A percentile compares a stretch with the other conserved stretches of the same genome.
These are phyloP conservation scores for Achlya hypogyna DNA, from an alignment of 352 stramenopile genomes.

Conservation along the genomic window DNA sequence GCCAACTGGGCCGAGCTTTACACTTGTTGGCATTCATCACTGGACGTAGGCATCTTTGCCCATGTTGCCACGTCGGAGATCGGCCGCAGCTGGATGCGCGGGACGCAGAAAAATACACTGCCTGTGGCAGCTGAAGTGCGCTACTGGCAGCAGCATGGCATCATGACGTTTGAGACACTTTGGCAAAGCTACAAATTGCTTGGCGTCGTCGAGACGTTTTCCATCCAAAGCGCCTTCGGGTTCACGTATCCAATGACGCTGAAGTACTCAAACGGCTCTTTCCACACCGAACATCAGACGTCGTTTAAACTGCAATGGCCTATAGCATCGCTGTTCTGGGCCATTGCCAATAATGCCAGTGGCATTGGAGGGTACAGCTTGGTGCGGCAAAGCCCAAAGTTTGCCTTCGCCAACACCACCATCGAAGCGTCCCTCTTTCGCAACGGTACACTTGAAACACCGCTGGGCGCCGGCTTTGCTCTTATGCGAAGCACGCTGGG, in stretches of 20 bases:
- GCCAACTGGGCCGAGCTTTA: background rate
- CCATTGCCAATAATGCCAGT: background rate
- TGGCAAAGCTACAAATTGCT: conserved; percentile 19
- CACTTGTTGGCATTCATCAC: background rate
- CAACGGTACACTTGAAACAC: background rate
- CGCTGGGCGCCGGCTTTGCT: background rate
- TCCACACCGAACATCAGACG: background rate
- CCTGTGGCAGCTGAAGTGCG: background rate
- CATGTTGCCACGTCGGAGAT: background rate
- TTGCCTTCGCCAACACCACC: conserved; percentile 8
- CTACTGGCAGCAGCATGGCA: background rate
- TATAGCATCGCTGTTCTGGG: background rate
- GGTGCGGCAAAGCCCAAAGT: background rate
- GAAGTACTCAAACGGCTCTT: conserved; percentile 8
- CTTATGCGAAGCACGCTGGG: background rate
- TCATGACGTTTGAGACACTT: background rate
- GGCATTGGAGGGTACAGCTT: background rate
- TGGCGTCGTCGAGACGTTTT: conserved; percentile 10
- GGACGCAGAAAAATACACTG: background rate
- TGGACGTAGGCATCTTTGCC: background rate
- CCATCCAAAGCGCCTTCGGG: conserved; percentile 4
- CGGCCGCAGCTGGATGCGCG: background rate
- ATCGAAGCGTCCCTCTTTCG: background rate
- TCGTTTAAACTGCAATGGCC: conserved; percentile 14
- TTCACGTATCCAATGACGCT: background rate